phyloP scores from a whole-genome alignment of 2,329 filamentous ascomycete genomes.

The Fusarium duplospermum region DNA sequence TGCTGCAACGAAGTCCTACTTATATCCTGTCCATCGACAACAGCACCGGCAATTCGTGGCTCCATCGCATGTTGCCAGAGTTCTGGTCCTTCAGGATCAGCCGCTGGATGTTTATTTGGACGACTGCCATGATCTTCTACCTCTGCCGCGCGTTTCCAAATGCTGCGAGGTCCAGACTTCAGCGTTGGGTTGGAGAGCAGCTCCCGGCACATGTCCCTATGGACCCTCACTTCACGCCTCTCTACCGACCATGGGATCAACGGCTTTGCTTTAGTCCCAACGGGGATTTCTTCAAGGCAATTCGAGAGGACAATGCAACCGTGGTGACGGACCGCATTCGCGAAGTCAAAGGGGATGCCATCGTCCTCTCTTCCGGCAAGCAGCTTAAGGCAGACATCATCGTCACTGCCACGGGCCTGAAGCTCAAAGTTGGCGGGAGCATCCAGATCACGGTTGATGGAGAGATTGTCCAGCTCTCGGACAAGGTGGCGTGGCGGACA shows the following conservation, averaged over 20 bases:
- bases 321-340: slow-evolving; percentile 36
- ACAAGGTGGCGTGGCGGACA: slow-evolving; percentile 66
- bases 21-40: slow-evolving; percentile 65
- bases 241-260: slow-evolving; percentile 73
- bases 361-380: not conserved
- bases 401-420: slow-evolving; percentile 72
- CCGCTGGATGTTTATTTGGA: not conserved
- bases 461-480: slow-evolving; percentile 52
- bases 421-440: slow-evolving; percentile 64
- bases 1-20: slow-evolving; percentile 75
- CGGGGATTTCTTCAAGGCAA: slow-evolving; percentile 57
- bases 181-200: slow-evolving; percentile 55
- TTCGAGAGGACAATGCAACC: slow-evolving; percentile 50
- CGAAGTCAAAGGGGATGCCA: not conserved
- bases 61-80: not conserved
- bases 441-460: slow-evolving; percentile 64
- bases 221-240: slow-evolving; percentile 65
- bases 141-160: not conserved
- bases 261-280: slow-evolving; percentile 69
- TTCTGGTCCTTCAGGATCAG: not conserved
- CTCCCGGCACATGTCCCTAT: slow-evolving; percentile 59
- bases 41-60: slow-evolving; percentile 53
- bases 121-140: not conserved
- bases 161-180: slow-evolving; percentile 51
- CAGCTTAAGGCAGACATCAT: slow-evolving; percentile 68